These are phyloP conservation scores for Suhomyces ambrosiae DNA, from an alignment of 1,139 yeast genomes.

Conservation along the genomic window DNA sequence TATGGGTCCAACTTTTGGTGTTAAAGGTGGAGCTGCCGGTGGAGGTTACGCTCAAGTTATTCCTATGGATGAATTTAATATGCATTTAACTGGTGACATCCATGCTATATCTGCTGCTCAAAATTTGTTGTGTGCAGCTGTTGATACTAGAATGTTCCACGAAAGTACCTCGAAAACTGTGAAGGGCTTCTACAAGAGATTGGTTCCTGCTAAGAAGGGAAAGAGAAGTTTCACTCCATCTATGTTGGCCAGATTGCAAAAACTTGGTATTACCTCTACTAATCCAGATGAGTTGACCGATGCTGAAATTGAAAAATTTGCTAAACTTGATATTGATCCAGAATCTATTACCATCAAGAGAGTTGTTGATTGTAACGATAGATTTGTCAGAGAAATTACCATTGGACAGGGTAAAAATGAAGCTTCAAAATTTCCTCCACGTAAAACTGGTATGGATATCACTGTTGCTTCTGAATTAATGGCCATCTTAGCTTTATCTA, in stretches of 20 bases:
- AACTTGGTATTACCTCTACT: slow-evolving; percentile 78
- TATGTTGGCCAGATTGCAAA: slow-evolving; percentile 75
- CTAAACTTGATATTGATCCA: slow-evolving; percentile 89
- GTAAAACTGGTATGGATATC: slow-evolving; percentile 94
- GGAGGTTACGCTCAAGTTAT: slow-evolving; percentile 98
- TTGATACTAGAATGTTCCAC: slow-evolving; percentile 97
- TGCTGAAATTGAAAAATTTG: slow-evolving; percentile 77
- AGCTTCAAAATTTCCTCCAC: slow-evolving; percentile 62
- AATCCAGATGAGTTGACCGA: slow-evolving; percentile 80
- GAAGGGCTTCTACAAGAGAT: slow-evolving; percentile 81
- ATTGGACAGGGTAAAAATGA: slow-evolving; percentile 95
- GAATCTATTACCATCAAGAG: slow-evolving; percentile 95
- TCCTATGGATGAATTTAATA: slow-evolving; percentile 98
- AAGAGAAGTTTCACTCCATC: slow-evolving; percentile 74
- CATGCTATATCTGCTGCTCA: slow-evolving; percentile 97
- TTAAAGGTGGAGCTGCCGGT: slow-evolving; percentile 99
- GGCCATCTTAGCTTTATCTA: slow-evolving; percentile 94
- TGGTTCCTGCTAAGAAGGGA: slow-evolving; percentile 88
- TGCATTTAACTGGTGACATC: slow-evolving; percentile 97
- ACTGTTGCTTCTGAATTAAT: slow-evolving; percentile 97
- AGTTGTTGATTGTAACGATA: slow-evolving; percentile 94
- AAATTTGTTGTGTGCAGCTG: slow-evolving; percentile 94
- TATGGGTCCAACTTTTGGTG: slow-evolving; percentile 99
- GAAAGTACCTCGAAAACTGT: slow-evolving; percentile 85
- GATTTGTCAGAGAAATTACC: slow-evolving; percentile 88